These are phyloP conservation scores for Penicillium egyptiacum DNA, from an alignment of 495 filamentous ascomycete genomes.

Conservation along the genomic window DNA sequence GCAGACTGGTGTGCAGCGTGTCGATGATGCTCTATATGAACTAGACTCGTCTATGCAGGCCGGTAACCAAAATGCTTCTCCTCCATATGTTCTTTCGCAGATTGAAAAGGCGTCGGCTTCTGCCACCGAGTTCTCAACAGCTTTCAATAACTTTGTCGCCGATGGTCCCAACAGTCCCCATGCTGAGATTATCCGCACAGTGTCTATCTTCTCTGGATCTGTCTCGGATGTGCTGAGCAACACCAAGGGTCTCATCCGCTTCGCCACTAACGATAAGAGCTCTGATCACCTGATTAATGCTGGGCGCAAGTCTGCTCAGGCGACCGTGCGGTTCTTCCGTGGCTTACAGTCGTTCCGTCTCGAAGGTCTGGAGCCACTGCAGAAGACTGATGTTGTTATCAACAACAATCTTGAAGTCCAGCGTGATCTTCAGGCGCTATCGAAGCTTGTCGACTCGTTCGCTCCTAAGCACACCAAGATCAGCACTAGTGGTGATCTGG, in stretches of 20 bases:
- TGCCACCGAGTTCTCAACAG: conserved; percentile 92
- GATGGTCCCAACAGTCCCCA: conserved; percentile 93
- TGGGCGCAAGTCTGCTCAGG: conserved; percentile 80
- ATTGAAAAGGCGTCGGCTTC: conserved; percentile 95
- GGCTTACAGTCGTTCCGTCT: conserved; percentile 90
- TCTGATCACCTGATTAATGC: conserved; percentile 77
- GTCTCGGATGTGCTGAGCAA: conserved; percentile 94
- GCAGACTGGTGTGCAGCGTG: conserved; percentile 87
- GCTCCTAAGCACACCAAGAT: conserved; percentile 81
- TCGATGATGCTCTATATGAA: conserved; percentile 96
- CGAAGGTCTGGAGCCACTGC: conserved; percentile 78
- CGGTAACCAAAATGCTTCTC: conserved; percentile 95
- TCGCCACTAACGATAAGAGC: conserved; percentile 94
- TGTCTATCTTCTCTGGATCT: conserved; percentile 84
- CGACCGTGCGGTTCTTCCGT: conserved; percentile 94
- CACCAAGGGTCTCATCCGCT: conserved; percentile 90
- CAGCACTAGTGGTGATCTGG: conserved; percentile 78
- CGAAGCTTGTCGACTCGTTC: conserved; percentile 88
- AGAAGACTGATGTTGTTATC: conserved; percentile 93
- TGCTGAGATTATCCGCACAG: conserved; percentile 87
- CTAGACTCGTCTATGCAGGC: conserved; percentile 97
- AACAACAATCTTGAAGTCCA: conserved; percentile 95
- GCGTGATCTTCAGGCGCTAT: conserved; percentile 83
- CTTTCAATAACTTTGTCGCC: conserved; percentile 97
- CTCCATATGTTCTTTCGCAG: conserved; percentile 93